Percentiles rank a stretch among this genome's conserved stretches.
These are phyloP conservation scores for Daldinia decipiens DNA, from an alignment of 495 filamentous ascomycete species.

Conservation along the genomic window DNA sequence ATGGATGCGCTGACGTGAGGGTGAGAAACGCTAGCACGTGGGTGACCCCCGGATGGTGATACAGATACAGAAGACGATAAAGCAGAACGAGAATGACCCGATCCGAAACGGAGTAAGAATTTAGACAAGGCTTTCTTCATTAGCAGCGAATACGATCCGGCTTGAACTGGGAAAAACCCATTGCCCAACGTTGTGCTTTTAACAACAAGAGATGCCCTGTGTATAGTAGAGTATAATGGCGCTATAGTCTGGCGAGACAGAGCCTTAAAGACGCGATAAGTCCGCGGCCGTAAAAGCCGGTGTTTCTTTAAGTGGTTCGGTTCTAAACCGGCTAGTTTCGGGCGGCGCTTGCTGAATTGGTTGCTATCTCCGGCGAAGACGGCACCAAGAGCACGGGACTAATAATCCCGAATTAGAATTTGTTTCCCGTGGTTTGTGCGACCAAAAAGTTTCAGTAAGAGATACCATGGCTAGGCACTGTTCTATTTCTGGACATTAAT, in stretches of 20 bases:
- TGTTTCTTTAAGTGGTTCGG: neutral
- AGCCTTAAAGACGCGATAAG: slow-evolving; percentile 26
- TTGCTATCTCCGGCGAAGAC: neutral
- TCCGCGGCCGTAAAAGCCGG: slow-evolving; percentile 16
- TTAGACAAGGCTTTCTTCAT: slow-evolving; percentile 23
- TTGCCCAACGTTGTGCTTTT: slow-evolving; percentile 8
- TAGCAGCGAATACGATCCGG: neutral
- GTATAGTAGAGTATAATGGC: neutral
- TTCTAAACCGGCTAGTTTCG: neutral
- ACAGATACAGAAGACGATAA: neutral
- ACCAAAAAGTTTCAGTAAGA: neutral
- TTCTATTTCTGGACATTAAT: neutral
- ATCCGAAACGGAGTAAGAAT: slow-evolving; percentile 11
- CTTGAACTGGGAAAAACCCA: slow-evolving; percentile 1
- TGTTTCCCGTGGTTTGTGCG: neutral
- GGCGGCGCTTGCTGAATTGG: neutral
- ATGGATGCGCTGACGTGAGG: slow-evolving; percentile 6
- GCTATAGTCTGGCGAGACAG: slow-evolving; percentile 1
- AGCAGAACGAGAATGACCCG: neutral
- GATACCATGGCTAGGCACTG: neutral
- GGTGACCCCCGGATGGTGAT: neutral
- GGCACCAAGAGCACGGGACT: neutral
- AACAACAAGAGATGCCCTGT: slow-evolving; percentile 5
- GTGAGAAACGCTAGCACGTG: neutral
- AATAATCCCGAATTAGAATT: neutral